A percentile compares a stretch with the other conserved stretches of the same genome.
Conservation (phyloP, 805 yeast genomes). For the Zygoascus flipseniorum region DNA sequence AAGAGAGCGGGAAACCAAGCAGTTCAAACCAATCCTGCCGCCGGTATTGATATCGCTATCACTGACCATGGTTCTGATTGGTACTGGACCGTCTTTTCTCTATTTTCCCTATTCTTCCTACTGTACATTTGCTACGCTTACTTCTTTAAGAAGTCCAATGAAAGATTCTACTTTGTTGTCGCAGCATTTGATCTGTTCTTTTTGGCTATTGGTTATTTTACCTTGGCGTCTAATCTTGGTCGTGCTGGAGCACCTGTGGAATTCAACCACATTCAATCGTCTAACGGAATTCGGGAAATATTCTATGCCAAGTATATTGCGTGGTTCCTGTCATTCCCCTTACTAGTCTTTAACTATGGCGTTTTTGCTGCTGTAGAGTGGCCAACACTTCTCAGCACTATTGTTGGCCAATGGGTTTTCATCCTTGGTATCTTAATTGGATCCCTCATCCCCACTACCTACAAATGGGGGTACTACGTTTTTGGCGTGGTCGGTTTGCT, state of each 20-base stretch:
- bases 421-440: slow-evolving; percentile 52
- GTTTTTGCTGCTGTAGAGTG: slow-evolving; percentile 27
- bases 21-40: slow-evolving; percentile 36
- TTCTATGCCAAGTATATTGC: slow-evolving; percentile 50
- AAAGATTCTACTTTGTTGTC: slow-evolving; percentile 31
- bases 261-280: slow-evolving; percentile 37
- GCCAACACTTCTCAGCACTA: slow-evolving; percentile 26
- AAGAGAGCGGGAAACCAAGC: slow-evolving; percentile 18
- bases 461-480: slow-evolving; percentile 64
- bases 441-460: slow-evolving; percentile 42
- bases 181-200: slow-evolving; percentile 36
- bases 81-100: slow-evolving; percentile 55
- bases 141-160: slow-evolving; percentile 17
- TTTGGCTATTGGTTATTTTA: slow-evolving; percentile 43
- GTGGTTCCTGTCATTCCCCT: slow-evolving; percentile 50
- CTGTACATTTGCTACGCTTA: slow-evolving; percentile 22
- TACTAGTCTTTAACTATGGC: slow-evolving; percentile 30
- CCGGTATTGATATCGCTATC: slow-evolving; percentile 40
- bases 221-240: slow-evolving; percentile 53
- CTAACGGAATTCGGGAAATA: slow-evolving; percentile 38
- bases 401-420: slow-evolving; percentile 36
- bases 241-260: slow-evolving; percentile 40
- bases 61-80: slow-evolving; percentile 57
- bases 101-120: slow-evolving; percentile 36
- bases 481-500: slow-evolving; percentile 42